Percentiles rank a stretch among this genome's conserved stretches.
Evolutionary conservation across 2,329 filamentous ascomycete genomes (phyloP).

Genomic region (Nannizziopsis arthrosporioides): DNA sequence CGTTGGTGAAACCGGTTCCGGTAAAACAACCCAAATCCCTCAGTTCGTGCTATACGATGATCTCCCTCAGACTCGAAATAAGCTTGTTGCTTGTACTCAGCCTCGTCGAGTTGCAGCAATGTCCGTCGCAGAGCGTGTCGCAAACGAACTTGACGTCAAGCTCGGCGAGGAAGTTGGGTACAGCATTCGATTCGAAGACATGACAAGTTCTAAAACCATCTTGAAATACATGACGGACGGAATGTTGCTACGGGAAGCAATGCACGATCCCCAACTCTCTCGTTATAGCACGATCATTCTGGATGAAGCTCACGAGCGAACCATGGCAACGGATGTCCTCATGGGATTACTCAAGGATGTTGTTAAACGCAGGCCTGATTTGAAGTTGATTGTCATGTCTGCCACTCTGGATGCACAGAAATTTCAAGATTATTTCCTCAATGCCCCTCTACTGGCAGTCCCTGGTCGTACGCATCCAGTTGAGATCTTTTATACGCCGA

Average conservation of each 20-base stretch:
- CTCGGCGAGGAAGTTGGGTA: constrained; percentile 94
- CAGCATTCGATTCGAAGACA: constrained; percentile 97
- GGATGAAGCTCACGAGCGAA: constrained; percentile 96
- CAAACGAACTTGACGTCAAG: constrained; percentile 87
- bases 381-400: constrained; percentile 99
- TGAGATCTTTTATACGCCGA: constrained; percentile 96
- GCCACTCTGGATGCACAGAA: constrained; percentile 95
- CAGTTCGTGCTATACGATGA: constrained; percentile 98
- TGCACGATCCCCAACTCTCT: constrained; percentile 84
- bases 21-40: constrained; percentile 97
- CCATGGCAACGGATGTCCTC: constrained; percentile 89
- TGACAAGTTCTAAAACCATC: constrained; percentile 74
- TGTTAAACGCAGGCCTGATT: constrained; percentile 64
- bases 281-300: constrained; percentile 97
- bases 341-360: constrained; percentile 95
- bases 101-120: constrained; percentile 95
- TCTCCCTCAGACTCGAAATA: constrained; percentile 69
- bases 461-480: constrained; percentile 92
- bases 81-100: constrained; percentile 94
- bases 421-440: constrained; percentile 93
- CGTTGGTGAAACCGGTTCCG: constrained; percentile 96
- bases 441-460: constrained; percentile 84
- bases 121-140: constrained; percentile 96
- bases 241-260: constrained; percentile 92
- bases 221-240: constrained; percentile 99